Base-by-base conservation (phyloP, 1,284 basidiomycete genomes). In the Stygiomarasmius scandens region DNA sequence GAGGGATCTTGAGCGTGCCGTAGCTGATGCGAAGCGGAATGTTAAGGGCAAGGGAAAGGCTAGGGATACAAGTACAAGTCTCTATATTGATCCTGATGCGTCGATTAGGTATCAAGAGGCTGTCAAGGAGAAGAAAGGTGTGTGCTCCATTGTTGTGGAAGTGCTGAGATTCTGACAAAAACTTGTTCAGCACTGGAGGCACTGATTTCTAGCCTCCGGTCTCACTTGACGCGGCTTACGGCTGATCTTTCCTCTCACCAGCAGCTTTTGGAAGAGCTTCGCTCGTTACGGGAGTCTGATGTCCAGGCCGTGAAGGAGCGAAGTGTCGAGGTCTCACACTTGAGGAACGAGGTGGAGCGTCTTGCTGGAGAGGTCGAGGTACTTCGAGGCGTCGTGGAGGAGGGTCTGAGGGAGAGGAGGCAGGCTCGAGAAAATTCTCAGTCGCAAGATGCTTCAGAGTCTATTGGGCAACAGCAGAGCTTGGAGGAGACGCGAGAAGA, bases 51-150 rank as follows among this genome's bases (percentile, higher is more conserved):
- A 76, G 70, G 65, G 66, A 41, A 68, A 69, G 34, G 76, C 79
- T 49, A 67, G 73, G 59, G 72, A 75, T 63, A 51, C 60, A 14
- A 64, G 59, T 58, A 50, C 60, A 14, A 64, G 59, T 58, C 48
- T 64, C 61, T 73, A 64, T 44, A 68, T 63, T 4, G 79, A 76
- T 49, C 76, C 76, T 12, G 77, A 74, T 27, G 71, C 73, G 23
- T 65, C 75, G 56, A 74, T 75, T 52, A 72, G 86, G 47, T 92
- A 92, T 65, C 79, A 79, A 53, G 87, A 91, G 63, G 89, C 84
- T 5, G 86, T 93, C 0, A 86, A 90, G 61, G 92, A 93, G 69
- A 94, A 94, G 73, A 91, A 91, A 77, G 90, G 93, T 93, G 47
- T 24, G 68, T 66, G 32, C 19, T 11, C 54, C 47, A 16, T 19